phyloP scores from a whole-genome alignment of 352 stramenopile species.

The Pythium plurisporium region DNA sequence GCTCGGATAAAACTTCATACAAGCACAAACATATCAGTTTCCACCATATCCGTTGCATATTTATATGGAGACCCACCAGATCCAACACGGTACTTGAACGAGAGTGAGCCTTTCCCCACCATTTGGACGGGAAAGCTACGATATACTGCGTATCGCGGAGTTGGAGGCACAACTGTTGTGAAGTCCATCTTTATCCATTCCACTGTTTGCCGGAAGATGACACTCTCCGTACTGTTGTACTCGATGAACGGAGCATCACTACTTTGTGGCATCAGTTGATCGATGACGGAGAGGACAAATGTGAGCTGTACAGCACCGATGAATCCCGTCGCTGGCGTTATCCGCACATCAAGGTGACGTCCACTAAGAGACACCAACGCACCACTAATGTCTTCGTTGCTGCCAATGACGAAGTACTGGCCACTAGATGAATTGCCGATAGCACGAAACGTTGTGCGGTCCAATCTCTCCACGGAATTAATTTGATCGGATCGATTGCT shows the following conservation, averaged over 20 bases:
- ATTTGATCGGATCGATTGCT: conserved; percentile 5
- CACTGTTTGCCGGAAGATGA: conserved; percentile 8
- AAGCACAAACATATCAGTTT: not conserved
- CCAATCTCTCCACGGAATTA: conserved; percentile 4
- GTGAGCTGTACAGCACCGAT: not conserved
- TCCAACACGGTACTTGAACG: conserved; percentile 21
- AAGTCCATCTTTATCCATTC: conserved; percentile 21
- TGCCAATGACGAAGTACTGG: not conserved
- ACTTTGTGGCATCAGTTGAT: not conserved
- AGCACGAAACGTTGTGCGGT: not conserved
- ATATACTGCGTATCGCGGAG: conserved; percentile 8
- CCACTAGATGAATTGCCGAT: not conserved
- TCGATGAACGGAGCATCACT: not conserved
- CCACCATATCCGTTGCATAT: too few relatives aligned
- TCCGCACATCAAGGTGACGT: conserved; percentile 9
- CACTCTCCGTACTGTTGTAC: not conserved
- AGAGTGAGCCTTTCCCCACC: conserved; percentile 2
- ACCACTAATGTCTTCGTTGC: not conserved
- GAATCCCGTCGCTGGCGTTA: conserved; percentile 6
- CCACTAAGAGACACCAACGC: not conserved
- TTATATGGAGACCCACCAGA: conserved; percentile 17
- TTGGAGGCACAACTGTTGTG: conserved; percentile 1
- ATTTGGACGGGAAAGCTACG: conserved; percentile 12
- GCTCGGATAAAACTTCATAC: conserved; percentile 34
- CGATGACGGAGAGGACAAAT: not conserved